Evolutionary conservation across 768 basidiomycete genomes (phyloP), one percentile per base, ranked within the genome.

Genomic region (Fistulinella prunicolor): DNA sequence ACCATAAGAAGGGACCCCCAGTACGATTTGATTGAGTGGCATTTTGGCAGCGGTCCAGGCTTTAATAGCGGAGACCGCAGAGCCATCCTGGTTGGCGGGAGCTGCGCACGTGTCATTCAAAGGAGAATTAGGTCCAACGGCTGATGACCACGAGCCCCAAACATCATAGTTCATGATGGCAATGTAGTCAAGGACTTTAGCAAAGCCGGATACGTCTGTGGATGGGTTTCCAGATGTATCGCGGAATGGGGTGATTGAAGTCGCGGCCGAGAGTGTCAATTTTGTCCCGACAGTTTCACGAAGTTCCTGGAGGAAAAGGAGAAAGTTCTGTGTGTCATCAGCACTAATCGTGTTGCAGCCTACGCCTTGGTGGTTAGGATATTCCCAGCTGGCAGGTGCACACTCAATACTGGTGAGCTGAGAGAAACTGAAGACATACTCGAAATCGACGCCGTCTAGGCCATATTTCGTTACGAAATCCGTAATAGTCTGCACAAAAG

Each of bases 1-100:
- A 0, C 91, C 91, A 67, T 91, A 94, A 4, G 84, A 68, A 9
- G 91, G 80, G 2, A 94, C 81, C 40, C 89, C 92, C 8, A 96
- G 79, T 12, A 91, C 80, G 49, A 94, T 86, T 69, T 85, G 64
- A 49, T 54, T 3, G 17, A 68, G 62, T 1, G 91, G 88, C 61
- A 95, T 84, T 6, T 89, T 88, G 34, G 92, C 91, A 2, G 64
- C 58, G 2, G 71, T 78, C 94, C 94, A 96, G 1, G 78, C 74
- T 7, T 72, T 63, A 42, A 96, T 76, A 10, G 86, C 83, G 3
- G 82, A 82, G 24, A 78, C 75, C 2, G 86, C 93, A 45, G 90
- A 94, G 5, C 92, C 90, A 16, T 67, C 64, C 45, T 80, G 85
- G 52, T 85, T 70, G 3, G 68, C 69, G 0, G 74, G 54, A 35